Evolutionary conservation across 495 filamentous ascomycete species (phyloP).

Genomic region (Viridothelium virens): DNA sequence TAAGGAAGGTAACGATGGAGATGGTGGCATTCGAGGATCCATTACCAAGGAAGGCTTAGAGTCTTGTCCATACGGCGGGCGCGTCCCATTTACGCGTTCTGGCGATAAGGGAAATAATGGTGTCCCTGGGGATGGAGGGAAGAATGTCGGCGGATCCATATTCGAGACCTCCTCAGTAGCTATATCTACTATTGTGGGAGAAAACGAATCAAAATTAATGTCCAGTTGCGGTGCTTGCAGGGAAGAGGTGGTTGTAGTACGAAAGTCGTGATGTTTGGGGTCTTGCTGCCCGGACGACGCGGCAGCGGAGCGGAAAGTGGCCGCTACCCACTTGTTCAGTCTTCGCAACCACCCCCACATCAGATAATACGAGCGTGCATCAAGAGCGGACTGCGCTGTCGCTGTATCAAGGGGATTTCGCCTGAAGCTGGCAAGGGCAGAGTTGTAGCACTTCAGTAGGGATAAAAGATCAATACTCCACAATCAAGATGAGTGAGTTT

Average conservation of each 20-base stretch:
- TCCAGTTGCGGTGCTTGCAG: neutral
- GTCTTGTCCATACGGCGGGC: slow-evolving; percentile 26
- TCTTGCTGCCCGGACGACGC: slow-evolving; percentile 8
- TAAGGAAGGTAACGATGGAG: slow-evolving; percentile 45
- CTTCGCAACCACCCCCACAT: neutral
- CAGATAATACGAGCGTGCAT: neutral
- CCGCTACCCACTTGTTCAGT: neutral
- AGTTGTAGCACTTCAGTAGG: no score
- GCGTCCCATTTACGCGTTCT: slow-evolving; percentile 60
- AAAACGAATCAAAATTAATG: neutral
- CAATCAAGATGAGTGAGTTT: neutral
- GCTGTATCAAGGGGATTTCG: no score
- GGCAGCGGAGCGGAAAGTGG: neutral
- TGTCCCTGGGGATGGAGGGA: slow-evolving; percentile 42
- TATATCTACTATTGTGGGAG: neutral
- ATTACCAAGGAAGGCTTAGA: slow-evolving; percentile 13
- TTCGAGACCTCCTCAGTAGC: neutral
- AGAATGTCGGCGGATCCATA: slow-evolving; percentile 7
- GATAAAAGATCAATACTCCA: neutral
- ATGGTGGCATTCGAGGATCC: slow-evolving; percentile 41
- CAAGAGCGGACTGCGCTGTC: no score
- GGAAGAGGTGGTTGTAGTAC: slow-evolving; percentile 7
- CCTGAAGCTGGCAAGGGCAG: no score
- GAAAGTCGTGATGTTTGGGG: slow-evolving; percentile 13
- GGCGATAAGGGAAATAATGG: slow-evolving; percentile 66